Evolutionary conservation across 495 filamentous ascomycete genomes (phyloP).

Genomic region (Penicillium coffeae): DNA sequence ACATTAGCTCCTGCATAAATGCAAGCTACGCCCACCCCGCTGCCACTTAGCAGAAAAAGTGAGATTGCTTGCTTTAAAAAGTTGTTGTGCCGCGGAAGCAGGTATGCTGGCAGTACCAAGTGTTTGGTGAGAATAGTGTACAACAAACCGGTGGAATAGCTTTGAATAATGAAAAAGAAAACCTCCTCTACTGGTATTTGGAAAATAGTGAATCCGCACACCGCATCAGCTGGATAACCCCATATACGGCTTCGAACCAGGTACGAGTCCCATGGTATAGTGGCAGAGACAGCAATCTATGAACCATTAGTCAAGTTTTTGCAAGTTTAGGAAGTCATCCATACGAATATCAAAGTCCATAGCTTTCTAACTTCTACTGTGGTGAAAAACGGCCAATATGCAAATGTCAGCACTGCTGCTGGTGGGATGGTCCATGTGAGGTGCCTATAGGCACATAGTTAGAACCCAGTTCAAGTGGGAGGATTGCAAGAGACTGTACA

Average conservation of each 20-base stretch:
- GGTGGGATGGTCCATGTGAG: conserved; percentile 64
- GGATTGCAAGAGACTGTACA: conserved; percentile 22
- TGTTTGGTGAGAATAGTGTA: conserved; percentile 63
- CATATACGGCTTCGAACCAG: conserved; percentile 59
- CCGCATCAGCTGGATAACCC: conserved; percentile 60
- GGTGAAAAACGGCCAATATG: conserved; percentile 56
- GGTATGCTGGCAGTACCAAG: conserved; percentile 53
- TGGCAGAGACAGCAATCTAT: conserved; percentile 55
- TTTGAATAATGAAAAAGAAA: conserved; percentile 75
- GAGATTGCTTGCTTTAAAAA: background rate
- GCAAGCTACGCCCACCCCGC: background rate
- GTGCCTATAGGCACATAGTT: conserved; percentile 45
- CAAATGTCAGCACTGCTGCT: conserved; percentile 50
- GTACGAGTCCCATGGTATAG: conserved; percentile 70
- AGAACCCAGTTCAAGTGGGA: background rate
- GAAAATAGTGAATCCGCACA: conserved; percentile 55
- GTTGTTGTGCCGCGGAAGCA: conserved; percentile 25
- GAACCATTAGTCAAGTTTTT: background rate
- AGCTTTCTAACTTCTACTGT: conserved; percentile 56
- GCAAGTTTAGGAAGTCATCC: background rate
- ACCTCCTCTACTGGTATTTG: conserved; percentile 62
- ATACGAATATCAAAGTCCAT: conserved; percentile 46
- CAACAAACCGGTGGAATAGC: conserved; percentile 62
- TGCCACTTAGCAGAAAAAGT: background rate
- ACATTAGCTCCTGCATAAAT: background rate